Evolutionary conservation across 176 grass and related monocot species (phyloP), one percentile per base, ranked within the genome.

Genomic region (Aegilops tauschii): DNA sequence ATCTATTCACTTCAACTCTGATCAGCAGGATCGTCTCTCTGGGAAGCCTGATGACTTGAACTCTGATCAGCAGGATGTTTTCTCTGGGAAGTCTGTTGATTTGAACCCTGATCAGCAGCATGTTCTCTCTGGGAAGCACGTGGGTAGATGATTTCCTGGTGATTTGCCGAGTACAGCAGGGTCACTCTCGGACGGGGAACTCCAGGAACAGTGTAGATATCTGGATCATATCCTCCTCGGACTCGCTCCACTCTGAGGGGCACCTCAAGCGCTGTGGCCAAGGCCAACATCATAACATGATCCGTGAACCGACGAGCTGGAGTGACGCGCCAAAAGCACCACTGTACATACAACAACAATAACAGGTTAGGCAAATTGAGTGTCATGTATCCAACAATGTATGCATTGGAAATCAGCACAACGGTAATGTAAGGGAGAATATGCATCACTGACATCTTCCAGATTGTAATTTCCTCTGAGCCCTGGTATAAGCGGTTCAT

Each of bases 71-170:
- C 29, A 44, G 42, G 69, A 45, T 45, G 42, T 45, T 45, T 12
- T 45, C 42, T 45, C 42, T 45, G 42, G 42, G 42, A 12, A 45
- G 42, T 44, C 3, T 44, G 42, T 44, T 44, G 42, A 44, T 12
- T 44, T 44, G 42, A 44, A 44, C 42, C 42, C 42, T 44, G 42
- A 44, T 44, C 42, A 44, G 42, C 42, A 44, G 42, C 42, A 44
- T 44, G 9, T 44, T 44, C 42, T 44, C 2, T 44, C 42, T 44
- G 42, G 42, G 42, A 44, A 81, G 35, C 23, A 4, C 40, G 14
- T 11, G 61, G 83, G 63, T 90, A 86, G 62, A 86, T 35, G 62
- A 90, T 68, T 49, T 86, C 83, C 25, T 90, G 86, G 28, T 90
- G 88, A 23, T 8, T 2, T 12, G 31, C 7, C 31, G 62, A 13